Evolutionary conservation across 2,329 filamentous ascomycete genomes (phyloP), one percentile per base, ranked within the genome.

Genomic region (Stenocarpella maydis): DNA sequence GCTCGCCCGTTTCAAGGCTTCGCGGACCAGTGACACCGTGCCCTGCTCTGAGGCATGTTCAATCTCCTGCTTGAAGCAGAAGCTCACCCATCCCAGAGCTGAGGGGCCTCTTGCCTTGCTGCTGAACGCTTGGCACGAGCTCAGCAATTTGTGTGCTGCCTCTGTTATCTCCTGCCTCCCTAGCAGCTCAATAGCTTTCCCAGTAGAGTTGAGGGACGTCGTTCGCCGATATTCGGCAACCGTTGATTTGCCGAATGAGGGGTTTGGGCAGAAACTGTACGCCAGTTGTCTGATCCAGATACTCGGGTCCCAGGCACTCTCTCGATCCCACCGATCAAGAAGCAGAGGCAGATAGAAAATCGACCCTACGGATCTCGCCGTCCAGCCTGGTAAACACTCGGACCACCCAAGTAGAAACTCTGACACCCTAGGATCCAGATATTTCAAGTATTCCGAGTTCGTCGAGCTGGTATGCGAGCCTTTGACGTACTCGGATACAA

Each of bases 311-410:
- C 82, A 84, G 0, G 79, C 77, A 67, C 79, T 83, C 55, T 76
- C 78, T 14, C 74, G 76, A 0, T 75, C 70, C 43, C 79, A 79
- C 45, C 77, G 78, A 69, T 84, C 82, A 12, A 83, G 73, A 21
- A 84, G 74, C 19, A 80, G 74, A 1, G 82, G 82, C 2, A 82
- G 72, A 65, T 82, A 84, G 69, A 83, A 79, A 1, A 76, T 74
- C 10, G 77, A 71, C 5, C 71, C 70, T 31, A 78, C 74, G 26
- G 37, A 17, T 8, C 74, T 75, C 52, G 74, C 73, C n/a, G 54
- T 28, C 65, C 69, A 74, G 21, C 74, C 72, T 24, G 77, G 67
- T 17, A 72, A 70, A 24, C 76, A 39, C 45, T 75, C 77, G 4
- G 73, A 76, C 37, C 47, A 49, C n/a, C 75, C 73, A 26, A 77